phyloP scores from a whole-genome alignment of 1,139 yeast species.

The Nadsonia commutata region DNA sequence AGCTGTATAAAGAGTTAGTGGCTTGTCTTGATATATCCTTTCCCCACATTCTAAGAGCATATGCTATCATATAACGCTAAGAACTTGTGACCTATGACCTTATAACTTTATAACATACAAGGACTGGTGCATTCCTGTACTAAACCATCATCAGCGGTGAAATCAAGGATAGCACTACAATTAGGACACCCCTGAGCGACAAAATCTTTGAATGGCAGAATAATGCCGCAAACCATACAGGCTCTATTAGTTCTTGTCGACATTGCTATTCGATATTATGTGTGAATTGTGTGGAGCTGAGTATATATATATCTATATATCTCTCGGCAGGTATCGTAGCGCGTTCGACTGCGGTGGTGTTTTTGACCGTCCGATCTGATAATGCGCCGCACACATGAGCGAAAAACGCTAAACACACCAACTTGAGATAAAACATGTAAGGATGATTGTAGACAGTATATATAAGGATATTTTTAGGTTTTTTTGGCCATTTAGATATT shows the following conservation, averaged over 20 bases:
- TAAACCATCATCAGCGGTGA: slow-evolving; percentile 70
- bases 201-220: slow-evolving; percentile 63
- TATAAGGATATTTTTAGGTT: too few species aligned
- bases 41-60: neutral
- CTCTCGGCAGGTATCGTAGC: too few species aligned
- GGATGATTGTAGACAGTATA: too few species aligned
- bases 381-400: too few species aligned
- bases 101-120: slow-evolving; percentile 21
- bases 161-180: slow-evolving; percentile 74
- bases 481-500: too few species aligned
- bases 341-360: too few species aligned
- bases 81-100: too few species aligned
- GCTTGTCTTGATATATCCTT: neutral
- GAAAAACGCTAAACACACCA: too few species aligned
- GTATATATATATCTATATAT: too few species aligned
- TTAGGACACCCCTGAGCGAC: slow-evolving; percentile 90
- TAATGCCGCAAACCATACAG: slow-evolving; percentile 91
- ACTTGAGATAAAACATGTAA: too few species aligned
- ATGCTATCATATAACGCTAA: too few species aligned
- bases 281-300: slow-evolving; percentile 3
- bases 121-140: slow-evolving; percentile 93
- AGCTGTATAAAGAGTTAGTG: slow-evolving; percentile 22
- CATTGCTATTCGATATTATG: slow-evolving; percentile 20
- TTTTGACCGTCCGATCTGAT: too few species aligned
- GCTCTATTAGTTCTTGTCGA: slow-evolving; percentile 74